phyloP scores from a whole-genome alignment of 495 filamentous ascomycete genomes.

The Annulohypoxylon moriforme region DNA sequence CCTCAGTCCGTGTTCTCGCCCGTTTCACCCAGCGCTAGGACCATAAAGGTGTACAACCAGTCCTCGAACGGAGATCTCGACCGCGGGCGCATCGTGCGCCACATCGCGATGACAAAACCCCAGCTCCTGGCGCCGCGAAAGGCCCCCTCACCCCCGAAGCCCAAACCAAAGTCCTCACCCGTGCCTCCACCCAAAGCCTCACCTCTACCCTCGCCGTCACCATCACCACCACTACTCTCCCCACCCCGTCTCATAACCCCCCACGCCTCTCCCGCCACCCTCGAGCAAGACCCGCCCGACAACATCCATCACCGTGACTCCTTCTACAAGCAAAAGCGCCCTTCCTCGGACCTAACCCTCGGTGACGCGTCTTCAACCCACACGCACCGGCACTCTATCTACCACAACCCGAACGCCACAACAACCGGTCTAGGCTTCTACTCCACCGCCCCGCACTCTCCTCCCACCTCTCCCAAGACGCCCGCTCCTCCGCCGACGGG shows the following conservation, averaged over 20 bases:
- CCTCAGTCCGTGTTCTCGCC: not conserved
- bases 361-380: not conserved
- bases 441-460: not conserved
- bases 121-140: not conserved
- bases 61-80: not conserved
- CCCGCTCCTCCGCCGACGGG: not conserved
- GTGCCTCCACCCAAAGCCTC: not conserved
- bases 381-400: not conserved
- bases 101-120: not conserved
- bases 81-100: constrained; percentile 22
- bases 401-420: not conserved
- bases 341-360: not conserved
- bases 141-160: not conserved
- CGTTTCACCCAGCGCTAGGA: not conserved
- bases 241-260: not conserved
- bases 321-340: not conserved
- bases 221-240: not conserved
- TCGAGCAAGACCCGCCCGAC: not conserved
- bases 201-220: not conserved
- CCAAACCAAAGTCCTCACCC: not conserved
- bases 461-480: not conserved
- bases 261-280: not conserved
- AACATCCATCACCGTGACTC: not conserved
- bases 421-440: not conserved
- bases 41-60: constrained; percentile 14